Evolutionary conservation across 345 rosid species (phyloP).

Genomic region (Arabidopsis arenosa): DNA sequence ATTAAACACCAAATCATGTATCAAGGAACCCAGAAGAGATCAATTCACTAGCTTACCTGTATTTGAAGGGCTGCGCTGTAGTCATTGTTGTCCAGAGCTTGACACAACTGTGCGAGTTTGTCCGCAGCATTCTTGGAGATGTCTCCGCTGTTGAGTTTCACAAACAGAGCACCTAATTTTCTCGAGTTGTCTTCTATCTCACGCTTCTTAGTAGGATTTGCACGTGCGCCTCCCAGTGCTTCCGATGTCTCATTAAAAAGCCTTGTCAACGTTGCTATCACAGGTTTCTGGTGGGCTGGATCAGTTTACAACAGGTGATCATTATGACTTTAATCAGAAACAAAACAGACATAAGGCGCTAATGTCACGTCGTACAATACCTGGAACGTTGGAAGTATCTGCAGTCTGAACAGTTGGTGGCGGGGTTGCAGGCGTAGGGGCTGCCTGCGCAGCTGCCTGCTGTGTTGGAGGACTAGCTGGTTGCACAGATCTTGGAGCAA

Average conservation of each 20-base stretch:
- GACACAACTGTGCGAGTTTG: constrained; percentile 88
- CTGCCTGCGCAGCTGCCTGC: constrained; percentile 59
- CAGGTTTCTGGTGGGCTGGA: constrained; percentile 79
- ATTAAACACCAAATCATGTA: not conserved
- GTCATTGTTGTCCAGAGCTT: constrained; percentile 82
- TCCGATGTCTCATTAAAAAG: constrained; percentile 96
- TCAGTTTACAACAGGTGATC: constrained; percentile 33
- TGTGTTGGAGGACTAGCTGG: constrained; percentile 68
- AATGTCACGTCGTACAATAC: constrained; percentile 48
- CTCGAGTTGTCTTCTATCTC: constrained; percentile 97
- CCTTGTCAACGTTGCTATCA: constrained; percentile 78
- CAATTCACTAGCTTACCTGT: constrained; percentile 59
- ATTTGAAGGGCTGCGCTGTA: constrained; percentile 82
- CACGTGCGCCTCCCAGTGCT: constrained; percentile 92
- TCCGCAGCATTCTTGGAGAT: constrained; percentile 91
- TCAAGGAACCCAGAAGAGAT: not conserved
- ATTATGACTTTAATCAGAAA: not conserved
- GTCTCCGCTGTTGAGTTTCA: constrained; percentile 88
- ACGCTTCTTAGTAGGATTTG: constrained; percentile 85
- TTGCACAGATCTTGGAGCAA: constrained; percentile 77
- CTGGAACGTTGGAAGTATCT: constrained; percentile 86
- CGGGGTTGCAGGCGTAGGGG: constrained; percentile 68
- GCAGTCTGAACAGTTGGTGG: constrained; percentile 94
- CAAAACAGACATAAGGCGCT: constrained; percentile 26
- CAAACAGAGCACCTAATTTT: constrained; percentile 92